These are phyloP conservation scores for Eremochloa ophiuroides DNA, from an alignment of 176 grass and related monocot species.

Conservation along the genomic window DNA sequence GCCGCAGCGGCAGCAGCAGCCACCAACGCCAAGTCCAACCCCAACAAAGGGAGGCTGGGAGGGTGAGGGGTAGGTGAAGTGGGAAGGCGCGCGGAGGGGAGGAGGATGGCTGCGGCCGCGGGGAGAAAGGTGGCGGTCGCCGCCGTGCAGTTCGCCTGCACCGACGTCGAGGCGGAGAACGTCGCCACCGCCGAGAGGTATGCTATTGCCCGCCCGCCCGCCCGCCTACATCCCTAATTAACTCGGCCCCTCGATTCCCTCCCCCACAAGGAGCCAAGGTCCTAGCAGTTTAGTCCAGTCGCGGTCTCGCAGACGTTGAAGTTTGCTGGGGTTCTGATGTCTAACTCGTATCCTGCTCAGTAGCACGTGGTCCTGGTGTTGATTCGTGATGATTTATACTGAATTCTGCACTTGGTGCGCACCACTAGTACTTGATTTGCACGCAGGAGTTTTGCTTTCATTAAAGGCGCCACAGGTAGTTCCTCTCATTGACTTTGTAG, in stretches of 20 bases:
- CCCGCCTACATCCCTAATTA: not conserved
- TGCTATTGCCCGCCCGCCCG: not conserved
- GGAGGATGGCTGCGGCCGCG: conserved; percentile 34
- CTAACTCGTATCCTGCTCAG: not conserved
- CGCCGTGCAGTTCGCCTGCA: conserved; percentile 94
- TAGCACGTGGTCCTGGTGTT: not conserved
- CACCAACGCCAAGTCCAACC: too few relatives aligned
- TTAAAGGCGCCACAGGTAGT: not conserved
- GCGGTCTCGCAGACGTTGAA: not conserved
- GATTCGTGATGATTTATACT: not conserved
- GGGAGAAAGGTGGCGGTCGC: conserved; percentile 74
- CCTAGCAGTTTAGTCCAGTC: not conserved
- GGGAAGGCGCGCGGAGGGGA: not conserved
- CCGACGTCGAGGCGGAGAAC: conserved; percentile 70
- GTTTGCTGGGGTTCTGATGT: not conserved
- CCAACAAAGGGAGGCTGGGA: not conserved
- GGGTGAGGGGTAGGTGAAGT: not conserved
- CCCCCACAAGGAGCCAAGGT: not conserved
- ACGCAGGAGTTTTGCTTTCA: not conserved
- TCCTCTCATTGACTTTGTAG: not conserved
- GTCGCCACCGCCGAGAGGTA: conserved; percentile 85
- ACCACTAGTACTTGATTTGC: not conserved
- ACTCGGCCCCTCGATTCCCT: not conserved
- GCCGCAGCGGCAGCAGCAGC: not conserved
- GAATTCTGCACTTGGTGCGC: not conserved